Percentiles rank a stretch among this genome's conserved stretches.
Conservation (phyloP, 2,329 filamentous ascomycete species). For the Fusarium oxysporum region DNA sequence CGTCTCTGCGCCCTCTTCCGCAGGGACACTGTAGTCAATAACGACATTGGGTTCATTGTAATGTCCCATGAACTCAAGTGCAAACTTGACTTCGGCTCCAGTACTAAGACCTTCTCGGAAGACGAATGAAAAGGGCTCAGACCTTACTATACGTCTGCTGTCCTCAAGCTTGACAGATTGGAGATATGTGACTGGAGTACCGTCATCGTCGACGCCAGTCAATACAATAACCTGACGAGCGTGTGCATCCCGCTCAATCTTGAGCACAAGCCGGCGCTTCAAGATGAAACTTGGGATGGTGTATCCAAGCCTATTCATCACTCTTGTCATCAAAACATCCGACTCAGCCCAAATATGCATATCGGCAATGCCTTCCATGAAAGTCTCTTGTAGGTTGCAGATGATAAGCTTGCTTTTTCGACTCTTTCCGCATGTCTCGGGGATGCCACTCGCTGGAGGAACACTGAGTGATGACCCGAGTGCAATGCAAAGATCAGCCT, state of each 20-base stretch:
- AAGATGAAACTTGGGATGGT: slow-evolving; percentile 54
- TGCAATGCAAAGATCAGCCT: slow-evolving; percentile 59
- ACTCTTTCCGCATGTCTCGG: slow-evolving; percentile 49
- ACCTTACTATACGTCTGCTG: slow-evolving; percentile 49
- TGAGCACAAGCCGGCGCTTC: slow-evolving; percentile 49
- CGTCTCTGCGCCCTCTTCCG: accelerated
- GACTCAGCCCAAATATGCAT: slow-evolving; percentile 52
- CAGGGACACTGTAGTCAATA: not conserved
- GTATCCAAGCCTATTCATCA: slow-evolving; percentile 55
- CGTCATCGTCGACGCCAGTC: slow-evolving; percentile 55
- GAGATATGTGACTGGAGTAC: slow-evolving; percentile 55
- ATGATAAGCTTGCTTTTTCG: slow-evolving; percentile 53
- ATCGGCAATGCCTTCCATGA: slow-evolving; percentile 50
- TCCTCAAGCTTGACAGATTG: slow-evolving; percentile 54
- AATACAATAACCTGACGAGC: slow-evolving; percentile 46
- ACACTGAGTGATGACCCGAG: slow-evolving; percentile 60
- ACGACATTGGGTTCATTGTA: slow-evolving; percentile 57
- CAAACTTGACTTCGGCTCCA: slow-evolving; percentile 49
- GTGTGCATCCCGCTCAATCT: slow-evolving; percentile 35
- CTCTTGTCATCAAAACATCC: slow-evolving; percentile 54
- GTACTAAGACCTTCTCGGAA: slow-evolving; percentile 47
- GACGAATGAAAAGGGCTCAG: slow-evolving; percentile 54
- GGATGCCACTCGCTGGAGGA: slow-evolving; percentile 56
- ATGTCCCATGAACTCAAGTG: slow-evolving; percentile 61
- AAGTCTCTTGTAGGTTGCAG: slow-evolving; percentile 60